These are phyloP conservation scores for Inonotus hispidus DNA, from an alignment of 1,284 basidiomycete species.

Conservation along the genomic window DNA sequence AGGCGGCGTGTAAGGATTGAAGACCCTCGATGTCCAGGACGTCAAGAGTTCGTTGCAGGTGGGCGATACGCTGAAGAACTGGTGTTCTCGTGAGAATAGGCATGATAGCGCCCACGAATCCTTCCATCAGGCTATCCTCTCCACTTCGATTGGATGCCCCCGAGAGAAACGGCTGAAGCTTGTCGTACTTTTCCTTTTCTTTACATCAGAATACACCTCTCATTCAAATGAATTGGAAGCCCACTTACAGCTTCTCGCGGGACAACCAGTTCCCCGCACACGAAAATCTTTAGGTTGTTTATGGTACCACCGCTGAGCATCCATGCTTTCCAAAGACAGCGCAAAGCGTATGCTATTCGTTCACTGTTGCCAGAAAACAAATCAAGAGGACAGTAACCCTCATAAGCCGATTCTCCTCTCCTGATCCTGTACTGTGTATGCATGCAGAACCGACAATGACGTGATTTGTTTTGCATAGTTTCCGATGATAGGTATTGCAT, in stretches of 20 bases:
- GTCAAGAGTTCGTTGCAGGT: slow-evolving; percentile 76
- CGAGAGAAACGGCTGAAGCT: neutral
- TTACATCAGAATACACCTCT: neutral
- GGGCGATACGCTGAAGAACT: slow-evolving; percentile 53
- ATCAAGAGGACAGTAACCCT: slow-evolving; percentile 81
- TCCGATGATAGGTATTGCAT: slow-evolving; percentile 49
- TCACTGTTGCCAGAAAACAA: slow-evolving; percentile 65
- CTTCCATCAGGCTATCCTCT: slow-evolving; percentile 28
- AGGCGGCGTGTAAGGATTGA: slow-evolving; percentile 38
- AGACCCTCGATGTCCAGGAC: slow-evolving; percentile 81
- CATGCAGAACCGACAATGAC: slow-evolving; percentile 84
- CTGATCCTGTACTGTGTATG: slow-evolving; percentile 58
- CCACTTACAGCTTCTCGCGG: slow-evolving; percentile 53
- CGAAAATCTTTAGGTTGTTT: slow-evolving; percentile 82
- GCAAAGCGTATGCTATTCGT: slow-evolving; percentile 61
- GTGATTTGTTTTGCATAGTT: slow-evolving; percentile 56
- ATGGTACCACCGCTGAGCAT: slow-evolving; percentile 47
- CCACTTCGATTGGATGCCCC: neutral
- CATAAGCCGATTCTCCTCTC: slow-evolving; percentile 36
- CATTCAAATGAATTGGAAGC: neutral
- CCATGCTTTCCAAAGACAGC: slow-evolving; percentile 73
- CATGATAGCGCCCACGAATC: slow-evolving; percentile 43
- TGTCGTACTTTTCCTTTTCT: slow-evolving; percentile 6
- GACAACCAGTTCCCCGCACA: slow-evolving; percentile 51
- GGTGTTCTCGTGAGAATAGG: slow-evolving; percentile 49